phyloP scores from a whole-genome alignment of 129 eudicot genomes.

The Flaveria bidentis region DNA sequence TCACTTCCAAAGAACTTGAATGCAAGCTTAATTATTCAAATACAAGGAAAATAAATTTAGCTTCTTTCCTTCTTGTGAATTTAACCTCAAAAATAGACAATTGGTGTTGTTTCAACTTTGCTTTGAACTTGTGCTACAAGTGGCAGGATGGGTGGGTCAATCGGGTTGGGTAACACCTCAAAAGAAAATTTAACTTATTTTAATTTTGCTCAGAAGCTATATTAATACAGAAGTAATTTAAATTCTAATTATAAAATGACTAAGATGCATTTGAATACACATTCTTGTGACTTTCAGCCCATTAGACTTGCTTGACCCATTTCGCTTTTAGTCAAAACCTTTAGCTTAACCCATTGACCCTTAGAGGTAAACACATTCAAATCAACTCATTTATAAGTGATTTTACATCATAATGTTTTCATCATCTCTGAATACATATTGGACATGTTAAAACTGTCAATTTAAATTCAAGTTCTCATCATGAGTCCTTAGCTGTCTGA shows the following conservation, averaged over 20 bases:
- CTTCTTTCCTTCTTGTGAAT: constrained; percentile 4
- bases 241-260: not conserved
- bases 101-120: not conserved
- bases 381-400: not conserved
- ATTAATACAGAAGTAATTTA: not conserved
- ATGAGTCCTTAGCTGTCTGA: not conserved
- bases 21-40: constrained; percentile 7
- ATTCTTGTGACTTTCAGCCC: not conserved
- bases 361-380: not conserved
- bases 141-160: not conserved
- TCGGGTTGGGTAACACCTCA: not conserved
- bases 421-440: not conserved
- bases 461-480: not conserved
- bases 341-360: not conserved
- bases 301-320: not conserved
- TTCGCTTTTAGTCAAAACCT: not conserved
- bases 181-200: not conserved
- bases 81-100: not conserved
- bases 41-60: not conserved
- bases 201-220: not conserved
- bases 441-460: not conserved
- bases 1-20: not conserved
- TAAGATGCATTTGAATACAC: constrained; percentile 4
- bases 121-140: constrained; percentile 1
- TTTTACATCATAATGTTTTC: not conserved